phyloP scores from a whole-genome alignment of 176 grass and related monocot genomes.

The Ampelocalamus luodianensis region DNA sequence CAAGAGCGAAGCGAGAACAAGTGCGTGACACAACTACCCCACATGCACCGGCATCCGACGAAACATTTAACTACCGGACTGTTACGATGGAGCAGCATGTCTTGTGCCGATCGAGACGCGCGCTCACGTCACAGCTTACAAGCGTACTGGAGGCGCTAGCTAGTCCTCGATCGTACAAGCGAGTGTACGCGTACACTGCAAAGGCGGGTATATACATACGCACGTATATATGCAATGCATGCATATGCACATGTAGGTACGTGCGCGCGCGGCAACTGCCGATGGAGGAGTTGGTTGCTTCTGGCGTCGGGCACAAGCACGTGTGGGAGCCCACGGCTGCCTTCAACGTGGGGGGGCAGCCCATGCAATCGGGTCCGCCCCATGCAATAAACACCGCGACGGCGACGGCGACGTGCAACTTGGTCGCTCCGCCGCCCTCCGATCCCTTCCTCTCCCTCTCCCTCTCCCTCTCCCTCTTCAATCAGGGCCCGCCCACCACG shows the following conservation, averaged over 20 bases:
- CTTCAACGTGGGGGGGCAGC: slow-evolving; percentile 23
- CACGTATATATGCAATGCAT: neutral
- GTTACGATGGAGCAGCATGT: slow-evolving; percentile 22
- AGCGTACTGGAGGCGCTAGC: neutral
- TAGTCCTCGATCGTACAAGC: neutral
- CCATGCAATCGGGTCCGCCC: slow-evolving; percentile 40
- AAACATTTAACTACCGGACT: slow-evolving; percentile 22
- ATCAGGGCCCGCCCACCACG: neutral
- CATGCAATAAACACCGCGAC: slow-evolving; percentile 47
- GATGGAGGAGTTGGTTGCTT: slow-evolving; percentile 24
- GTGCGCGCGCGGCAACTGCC: neutral
- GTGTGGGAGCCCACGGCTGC: slow-evolving; percentile 40
- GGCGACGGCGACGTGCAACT: slow-evolving; percentile 53
- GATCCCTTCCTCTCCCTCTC: no score
- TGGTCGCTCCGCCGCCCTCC: neutral
- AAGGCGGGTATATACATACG: neutral
- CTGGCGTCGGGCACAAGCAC: slow-evolving; percentile 51
- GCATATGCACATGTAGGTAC: neutral
- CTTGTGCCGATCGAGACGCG: neutral
- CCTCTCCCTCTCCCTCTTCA: no score
- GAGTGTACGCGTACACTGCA: neutral
- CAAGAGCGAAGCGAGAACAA: neutral
- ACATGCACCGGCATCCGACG: slow-evolving; percentile 4
- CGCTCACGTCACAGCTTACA: neutral
- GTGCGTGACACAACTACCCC: neutral